Conservation (phyloP, 2,329 filamentous ascomycete genomes). For the Pestalotiopsis sp. region DNA sequence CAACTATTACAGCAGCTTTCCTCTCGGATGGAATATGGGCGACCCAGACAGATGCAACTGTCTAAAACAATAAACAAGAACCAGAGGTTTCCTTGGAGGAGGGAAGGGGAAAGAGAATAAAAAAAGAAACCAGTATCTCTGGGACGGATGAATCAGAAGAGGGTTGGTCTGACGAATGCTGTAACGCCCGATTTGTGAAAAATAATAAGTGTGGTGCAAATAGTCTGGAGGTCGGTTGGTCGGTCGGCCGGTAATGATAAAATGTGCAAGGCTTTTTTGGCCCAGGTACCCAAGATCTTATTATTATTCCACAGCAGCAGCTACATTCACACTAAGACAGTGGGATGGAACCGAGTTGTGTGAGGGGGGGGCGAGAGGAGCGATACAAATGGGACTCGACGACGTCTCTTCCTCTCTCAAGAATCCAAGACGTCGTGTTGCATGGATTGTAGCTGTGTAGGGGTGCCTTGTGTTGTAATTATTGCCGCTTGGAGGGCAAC, state of each 20-base stretch:
- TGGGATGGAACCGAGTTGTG: background rate
- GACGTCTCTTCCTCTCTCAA: background rate
- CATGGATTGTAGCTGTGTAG: slow-evolving; percentile 1
- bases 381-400: background rate
- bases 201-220: background rate
- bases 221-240: background rate
- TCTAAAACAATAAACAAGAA: background rate
- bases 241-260: background rate
- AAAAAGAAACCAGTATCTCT: background rate
- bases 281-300: background rate
- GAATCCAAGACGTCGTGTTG: slow-evolving; percentile 8
- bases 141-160: background rate
- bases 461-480: slow-evolving; percentile 5
- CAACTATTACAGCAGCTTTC: slow-evolving; percentile 4
- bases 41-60: background rate
- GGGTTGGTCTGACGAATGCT: background rate
- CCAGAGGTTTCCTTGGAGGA: background rate
- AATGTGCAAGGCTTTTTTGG: slow-evolving; percentile 1
- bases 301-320: background rate
- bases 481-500: slow-evolving; percentile 3
- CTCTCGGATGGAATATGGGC: background rate
- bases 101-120: background rate
- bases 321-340: background rate
- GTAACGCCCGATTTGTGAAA: background rate
- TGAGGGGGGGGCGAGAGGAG: background rate